Percentiles rank a stretch among this genome's conserved stretches.
phyloP scores from a whole-genome alignment of 371 early-diverging fungal species.

The Syncephalis fuscata region DNA sequence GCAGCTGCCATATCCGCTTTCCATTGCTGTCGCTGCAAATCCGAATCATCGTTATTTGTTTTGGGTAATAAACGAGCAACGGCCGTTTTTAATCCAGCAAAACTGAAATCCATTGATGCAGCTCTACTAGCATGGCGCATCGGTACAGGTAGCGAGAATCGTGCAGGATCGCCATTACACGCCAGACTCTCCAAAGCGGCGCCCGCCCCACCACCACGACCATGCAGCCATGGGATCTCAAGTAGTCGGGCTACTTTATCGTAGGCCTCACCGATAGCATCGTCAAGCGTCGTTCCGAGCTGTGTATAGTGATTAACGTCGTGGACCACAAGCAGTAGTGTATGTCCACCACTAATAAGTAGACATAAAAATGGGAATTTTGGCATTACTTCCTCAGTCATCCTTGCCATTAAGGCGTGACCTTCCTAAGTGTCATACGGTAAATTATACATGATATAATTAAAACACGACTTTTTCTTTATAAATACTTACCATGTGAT shows the following conservation, averaged over 20 bases:
- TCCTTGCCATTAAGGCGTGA: slow-evolving; percentile 49
- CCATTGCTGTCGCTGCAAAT: slow-evolving; percentile 3
- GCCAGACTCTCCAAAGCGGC: slow-evolving; percentile 58
- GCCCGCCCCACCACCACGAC: slow-evolving; percentile 55
- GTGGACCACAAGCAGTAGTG: slow-evolving; percentile 43
- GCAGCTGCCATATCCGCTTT: slow-evolving; percentile 51
- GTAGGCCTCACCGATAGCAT: slow-evolving; percentile 68
- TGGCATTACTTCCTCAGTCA: slow-evolving; percentile 13
- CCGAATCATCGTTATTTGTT: neutral
- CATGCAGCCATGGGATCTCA: slow-evolving; percentile 40
- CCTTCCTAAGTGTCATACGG: slow-evolving; percentile 30
- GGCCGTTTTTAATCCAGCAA: slow-evolving; percentile 61
- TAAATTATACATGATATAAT: neutral
- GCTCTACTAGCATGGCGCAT: slow-evolving; percentile 35
- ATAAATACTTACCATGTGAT: slow-evolving; percentile 54
- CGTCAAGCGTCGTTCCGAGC: slow-evolving; percentile 57
- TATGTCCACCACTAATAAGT: slow-evolving; percentile 72
- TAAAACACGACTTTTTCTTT: slow-evolving; percentile 2
- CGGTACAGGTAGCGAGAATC: slow-evolving; percentile 36
- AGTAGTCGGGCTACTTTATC: slow-evolving; percentile 61
- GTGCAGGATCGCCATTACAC: slow-evolving; percentile 5
- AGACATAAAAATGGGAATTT: slow-evolving; percentile 60
- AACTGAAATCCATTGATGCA: slow-evolving; percentile 42
- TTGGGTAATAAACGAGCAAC: slow-evolving; percentile 21
- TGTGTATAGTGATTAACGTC: slow-evolving; percentile 40